Percentiles rank a stretch among this genome's conserved stretches.
Evolutionary conservation across 305 asterid genomes (phyloP).

Genomic region (Solanum hybrid): DNA sequence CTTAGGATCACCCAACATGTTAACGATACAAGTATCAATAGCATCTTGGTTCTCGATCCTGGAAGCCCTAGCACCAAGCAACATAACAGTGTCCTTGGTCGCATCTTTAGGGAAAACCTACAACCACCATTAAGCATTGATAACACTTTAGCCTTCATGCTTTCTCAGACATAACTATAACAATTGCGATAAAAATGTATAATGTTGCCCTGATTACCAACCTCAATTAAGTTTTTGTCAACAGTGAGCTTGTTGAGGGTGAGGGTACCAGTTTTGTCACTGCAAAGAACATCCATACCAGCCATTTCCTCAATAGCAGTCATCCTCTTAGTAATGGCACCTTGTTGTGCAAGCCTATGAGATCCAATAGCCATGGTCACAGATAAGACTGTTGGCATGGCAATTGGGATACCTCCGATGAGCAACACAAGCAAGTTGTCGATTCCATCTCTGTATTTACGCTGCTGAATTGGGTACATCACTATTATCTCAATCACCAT

Average conservation of each 20-base stretch:
- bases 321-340: constrained; percentile 93
- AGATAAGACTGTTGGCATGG: constrained; percentile 84
- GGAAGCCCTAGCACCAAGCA: constrained; percentile 65
- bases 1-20: constrained; percentile 64
- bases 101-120: constrained; percentile 35
- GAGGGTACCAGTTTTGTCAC: constrained; percentile 84
- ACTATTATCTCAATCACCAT: constrained; percentile 61
- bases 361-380: constrained; percentile 93
- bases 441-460: constrained; percentile 72
- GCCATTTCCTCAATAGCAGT: constrained; percentile 95
- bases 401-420: constrained; percentile 91
- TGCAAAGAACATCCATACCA: constrained; percentile 87
- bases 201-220: not conserved
- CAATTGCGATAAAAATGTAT: not conserved
- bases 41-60: constrained; percentile 82
- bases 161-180: not conserved
- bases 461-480: constrained; percentile 60
- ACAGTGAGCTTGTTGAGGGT: constrained; percentile 85
- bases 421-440: constrained; percentile 71
- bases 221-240: constrained; percentile 58
- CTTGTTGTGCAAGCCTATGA: constrained; percentile 71
- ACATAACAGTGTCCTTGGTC: constrained; percentile 40
- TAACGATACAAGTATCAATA: constrained; percentile 77
- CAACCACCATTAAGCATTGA: not conserved
- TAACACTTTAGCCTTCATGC: not conserved